Conservation (phyloP, 2,329 filamentous ascomycete genomes). For the Pyrenophora graminea region DNA sequence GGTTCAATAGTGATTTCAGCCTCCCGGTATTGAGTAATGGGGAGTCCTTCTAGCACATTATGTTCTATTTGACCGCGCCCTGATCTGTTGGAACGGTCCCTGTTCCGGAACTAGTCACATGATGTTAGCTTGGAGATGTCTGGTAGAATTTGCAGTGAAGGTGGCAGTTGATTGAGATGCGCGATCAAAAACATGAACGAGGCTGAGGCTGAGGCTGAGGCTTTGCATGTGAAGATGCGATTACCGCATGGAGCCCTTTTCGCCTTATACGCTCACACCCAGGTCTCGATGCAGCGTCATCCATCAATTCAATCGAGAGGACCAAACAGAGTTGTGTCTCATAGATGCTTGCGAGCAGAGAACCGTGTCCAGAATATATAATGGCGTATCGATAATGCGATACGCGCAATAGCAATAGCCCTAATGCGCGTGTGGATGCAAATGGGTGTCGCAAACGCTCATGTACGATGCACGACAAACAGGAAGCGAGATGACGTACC, state of each 20-base stretch:
- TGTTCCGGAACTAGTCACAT: conserved; percentile 57
- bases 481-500: conserved; percentile 31
- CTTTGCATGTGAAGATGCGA: not conserved
- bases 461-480: not conserved
- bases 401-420: conserved; percentile 10
- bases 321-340: no score
- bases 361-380: not conserved
- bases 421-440: conserved; percentile 11
- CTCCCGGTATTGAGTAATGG: conserved; percentile 87
- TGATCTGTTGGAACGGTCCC: conserved; percentile 62
- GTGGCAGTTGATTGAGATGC: no score
- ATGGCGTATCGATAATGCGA: conserved; percentile 6
- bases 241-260: not conserved
- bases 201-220: not conserved
- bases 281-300: no score
- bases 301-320: no score
- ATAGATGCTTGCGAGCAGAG: not conserved
- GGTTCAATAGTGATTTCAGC: conserved; percentile 69
- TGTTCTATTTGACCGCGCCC: conserved; percentile 64
- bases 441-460: conserved; percentile 2
- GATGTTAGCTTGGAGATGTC: conserved; percentile 23
- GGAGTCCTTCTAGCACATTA: conserved; percentile 73
- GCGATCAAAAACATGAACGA: no score
- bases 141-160: no score
- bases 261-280: no score